phyloP scores from a whole-genome alignment of 345 rosid species.

The Balakata baccata region DNA sequence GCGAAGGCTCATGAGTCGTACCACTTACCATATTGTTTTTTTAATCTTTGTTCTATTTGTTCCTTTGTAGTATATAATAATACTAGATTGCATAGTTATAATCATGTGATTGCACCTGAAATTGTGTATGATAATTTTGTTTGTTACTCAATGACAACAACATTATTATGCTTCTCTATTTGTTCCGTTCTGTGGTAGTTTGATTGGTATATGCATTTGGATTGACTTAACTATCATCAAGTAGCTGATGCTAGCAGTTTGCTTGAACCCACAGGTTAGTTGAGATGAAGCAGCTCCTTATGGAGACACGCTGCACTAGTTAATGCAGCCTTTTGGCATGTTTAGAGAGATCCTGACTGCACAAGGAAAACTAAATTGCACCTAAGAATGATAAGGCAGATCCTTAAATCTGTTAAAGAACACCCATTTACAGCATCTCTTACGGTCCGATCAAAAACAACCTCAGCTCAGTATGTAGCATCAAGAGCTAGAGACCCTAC shows the following conservation, averaged over 20 bases:
- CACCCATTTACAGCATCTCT: not conserved
- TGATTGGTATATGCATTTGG: not conserved
- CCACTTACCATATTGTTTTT: too few species aligned
- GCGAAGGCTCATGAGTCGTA: too few species aligned
- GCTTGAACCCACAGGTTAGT: not conserved
- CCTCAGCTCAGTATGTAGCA: constrained; percentile 71
- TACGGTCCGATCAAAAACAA: constrained; percentile 48
- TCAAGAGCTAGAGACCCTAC: constrained; percentile 72
- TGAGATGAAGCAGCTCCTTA: not conserved
- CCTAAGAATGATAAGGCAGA: constrained; percentile 12
- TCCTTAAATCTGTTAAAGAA: not conserved
- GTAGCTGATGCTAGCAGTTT: not conserved
- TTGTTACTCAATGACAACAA: not conserved
- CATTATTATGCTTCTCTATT: not conserved
- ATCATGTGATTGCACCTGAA: not conserved
- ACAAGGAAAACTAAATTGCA: not conserved
- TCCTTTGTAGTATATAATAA: too few species aligned
- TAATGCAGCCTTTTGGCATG: not conserved
- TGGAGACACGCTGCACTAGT: not conserved
- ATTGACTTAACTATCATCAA: not conserved
- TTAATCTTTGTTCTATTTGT: too few species aligned
- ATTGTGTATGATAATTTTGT: not conserved
- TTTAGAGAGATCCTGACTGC: not conserved
- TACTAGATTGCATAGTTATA: too few species aligned
- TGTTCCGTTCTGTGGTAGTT: not conserved